Percentiles rank a stretch among this genome's conserved stretches.
phyloP scores from a whole-genome alignment of 2,329 filamentous ascomycete genomes.

The Pyrenophora tritici-repentis region DNA sequence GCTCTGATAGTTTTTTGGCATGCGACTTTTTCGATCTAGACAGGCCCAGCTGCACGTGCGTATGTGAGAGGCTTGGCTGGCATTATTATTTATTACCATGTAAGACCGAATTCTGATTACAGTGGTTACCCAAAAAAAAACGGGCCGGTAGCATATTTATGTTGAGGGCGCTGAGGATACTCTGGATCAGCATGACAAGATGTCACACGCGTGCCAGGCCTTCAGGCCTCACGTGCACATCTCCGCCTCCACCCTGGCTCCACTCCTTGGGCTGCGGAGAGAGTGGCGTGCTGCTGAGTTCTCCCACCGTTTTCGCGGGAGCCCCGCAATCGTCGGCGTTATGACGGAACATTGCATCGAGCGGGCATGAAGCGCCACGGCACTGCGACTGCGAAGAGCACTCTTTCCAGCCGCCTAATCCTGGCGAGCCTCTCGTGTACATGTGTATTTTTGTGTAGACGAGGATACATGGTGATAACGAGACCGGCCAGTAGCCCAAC shows the following conservation, averaged over 20 bases:
- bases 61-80: background rate
- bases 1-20: background rate
- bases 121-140: background rate
- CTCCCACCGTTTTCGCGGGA: slow-evolving; percentile 16
- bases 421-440: background rate
- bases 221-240: slow-evolving; percentile 11
- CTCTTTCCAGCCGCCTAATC: slow-evolving; percentile 2
- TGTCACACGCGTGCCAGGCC: slow-evolving; percentile 3
- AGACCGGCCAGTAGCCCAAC: slow-evolving; percentile 12
- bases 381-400: slow-evolving; percentile 2
- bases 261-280: slow-evolving; percentile 16
- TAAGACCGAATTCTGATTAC: background rate
- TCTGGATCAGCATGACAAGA: slow-evolving; percentile 5
- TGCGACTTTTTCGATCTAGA: too few species aligned
- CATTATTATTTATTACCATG: background rate
- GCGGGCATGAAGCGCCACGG: slow-evolving; percentile 14
- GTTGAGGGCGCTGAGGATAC: slow-evolving; percentile 2
- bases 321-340: slow-evolving; percentile 24
- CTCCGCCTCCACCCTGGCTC: slow-evolving; percentile 16
- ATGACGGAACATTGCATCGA: slow-evolving; percentile 24
- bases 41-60: too few species aligned
- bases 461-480: background rate
- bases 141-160: background rate
- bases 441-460: slow-evolving; percentile 1
- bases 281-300: slow-evolving; percentile 16